Conservation (phyloP, 345 rosid genomes). For the Gossypium herbaceum region DNA sequence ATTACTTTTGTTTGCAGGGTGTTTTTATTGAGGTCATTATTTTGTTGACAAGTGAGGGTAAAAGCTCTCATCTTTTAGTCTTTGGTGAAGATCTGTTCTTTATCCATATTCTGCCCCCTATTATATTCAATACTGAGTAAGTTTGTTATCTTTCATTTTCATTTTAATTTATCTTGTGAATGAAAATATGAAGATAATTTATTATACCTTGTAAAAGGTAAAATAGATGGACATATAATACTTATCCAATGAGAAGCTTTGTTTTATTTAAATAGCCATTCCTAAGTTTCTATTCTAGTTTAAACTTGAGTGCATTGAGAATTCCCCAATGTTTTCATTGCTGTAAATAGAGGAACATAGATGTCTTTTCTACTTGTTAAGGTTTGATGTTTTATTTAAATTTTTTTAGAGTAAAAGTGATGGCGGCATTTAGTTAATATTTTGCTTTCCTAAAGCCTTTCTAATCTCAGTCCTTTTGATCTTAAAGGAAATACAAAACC, state of each 20-base stretch:
- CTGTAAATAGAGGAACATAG: not conserved
- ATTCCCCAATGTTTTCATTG: not conserved
- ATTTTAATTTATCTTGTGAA: not conserved
- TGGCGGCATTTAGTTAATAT: not conserved
- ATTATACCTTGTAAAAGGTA: not conserved
- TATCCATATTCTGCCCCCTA: constrained; percentile 95
- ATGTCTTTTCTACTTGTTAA: not conserved
- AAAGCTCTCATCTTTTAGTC: constrained; percentile 87
- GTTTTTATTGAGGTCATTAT: constrained; percentile 67
- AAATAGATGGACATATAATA: not conserved
- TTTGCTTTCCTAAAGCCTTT: not conserved
- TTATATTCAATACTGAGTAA: constrained; percentile 96
- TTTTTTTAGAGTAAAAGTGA: not conserved
- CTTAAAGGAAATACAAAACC: no score
- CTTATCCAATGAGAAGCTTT: not conserved
- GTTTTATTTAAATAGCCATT: not conserved
- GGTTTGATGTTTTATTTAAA: not conserved
- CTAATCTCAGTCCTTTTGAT: not conserved
- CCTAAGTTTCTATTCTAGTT: not conserved
- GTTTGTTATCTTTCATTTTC: constrained; percentile 16
- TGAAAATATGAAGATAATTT: not conserved
- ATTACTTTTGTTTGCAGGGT: constrained; percentile 51
- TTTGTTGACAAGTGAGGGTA: constrained; percentile 73
- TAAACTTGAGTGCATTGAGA: not conserved
- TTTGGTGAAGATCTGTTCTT: constrained; percentile 99